phyloP scores from a whole-genome alignment of 352 stramenopile genomes.

The Globisporangium cystogenes region DNA sequence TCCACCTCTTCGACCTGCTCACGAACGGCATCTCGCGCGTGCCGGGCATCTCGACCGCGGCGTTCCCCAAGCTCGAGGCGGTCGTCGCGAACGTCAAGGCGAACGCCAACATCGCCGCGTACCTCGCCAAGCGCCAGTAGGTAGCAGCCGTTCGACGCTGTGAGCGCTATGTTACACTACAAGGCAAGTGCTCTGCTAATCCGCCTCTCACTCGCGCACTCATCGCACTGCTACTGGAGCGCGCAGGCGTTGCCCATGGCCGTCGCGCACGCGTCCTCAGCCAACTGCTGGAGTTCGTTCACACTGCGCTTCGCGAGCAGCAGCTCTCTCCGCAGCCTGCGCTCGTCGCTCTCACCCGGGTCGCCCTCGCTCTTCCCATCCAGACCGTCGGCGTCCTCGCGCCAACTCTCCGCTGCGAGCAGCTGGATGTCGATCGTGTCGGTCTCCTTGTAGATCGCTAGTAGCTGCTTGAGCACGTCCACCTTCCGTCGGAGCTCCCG shows the following conservation, averaged over 20 bases:
- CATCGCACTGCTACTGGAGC: slow-evolving; percentile 38
- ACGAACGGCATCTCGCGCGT: slow-evolving; percentile 12
- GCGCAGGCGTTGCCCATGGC: slow-evolving; percentile 33
- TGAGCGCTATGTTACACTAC: too few relatives aligned
- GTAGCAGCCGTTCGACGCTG: neutral
- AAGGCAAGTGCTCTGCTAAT: neutral
- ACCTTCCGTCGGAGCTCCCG: slow-evolving; percentile 21
- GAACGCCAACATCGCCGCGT: slow-evolving; percentile 23
- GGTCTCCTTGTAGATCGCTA: slow-evolving; percentile 28
- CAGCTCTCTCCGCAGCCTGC: slow-evolving; percentile 3
- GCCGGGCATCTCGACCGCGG: neutral
- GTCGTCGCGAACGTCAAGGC: slow-evolving; percentile 19
- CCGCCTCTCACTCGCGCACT: too few relatives aligned
- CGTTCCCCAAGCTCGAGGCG: slow-evolving; percentile 6
- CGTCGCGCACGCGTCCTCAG: slow-evolving; percentile 37
- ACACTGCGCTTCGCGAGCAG: slow-evolving; percentile 11
- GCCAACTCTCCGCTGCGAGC: slow-evolving; percentile 8
- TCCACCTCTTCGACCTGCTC: slow-evolving; percentile 34
- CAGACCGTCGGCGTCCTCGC: neutral
- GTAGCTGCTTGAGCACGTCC: slow-evolving; percentile 20
- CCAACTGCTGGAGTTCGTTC: slow-evolving; percentile 24
- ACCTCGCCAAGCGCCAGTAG: slow-evolving; percentile 20
- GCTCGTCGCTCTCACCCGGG: neutral
- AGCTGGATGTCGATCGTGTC: slow-evolving; percentile 30
- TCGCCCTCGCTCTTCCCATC: neutral